Evolutionary conservation across 129 eudicot genomes (phyloP).

Genomic region (sunflower (Helianthus annuus)): DNA sequence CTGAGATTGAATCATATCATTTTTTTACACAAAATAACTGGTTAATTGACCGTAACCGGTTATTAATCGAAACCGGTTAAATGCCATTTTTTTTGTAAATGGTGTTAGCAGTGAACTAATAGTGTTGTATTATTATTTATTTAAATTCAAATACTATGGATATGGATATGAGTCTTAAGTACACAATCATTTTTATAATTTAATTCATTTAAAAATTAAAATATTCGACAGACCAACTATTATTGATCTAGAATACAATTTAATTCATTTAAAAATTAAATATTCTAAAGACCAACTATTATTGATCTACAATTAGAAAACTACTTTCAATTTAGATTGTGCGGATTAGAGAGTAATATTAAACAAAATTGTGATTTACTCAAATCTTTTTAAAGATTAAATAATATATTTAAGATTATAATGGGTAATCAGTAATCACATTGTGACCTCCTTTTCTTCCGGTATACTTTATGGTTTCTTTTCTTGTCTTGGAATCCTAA

Average conservation of each 20-base stretch:
- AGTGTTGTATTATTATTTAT: not conserved
- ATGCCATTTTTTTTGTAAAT: too few species aligned
- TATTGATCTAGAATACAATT: not conserved
- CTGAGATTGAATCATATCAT: too few species aligned
- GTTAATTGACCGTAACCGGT: too few species aligned
- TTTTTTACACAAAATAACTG: too few species aligned
- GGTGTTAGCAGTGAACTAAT: not conserved
- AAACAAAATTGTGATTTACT: not conserved
- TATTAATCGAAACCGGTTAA: too few species aligned
- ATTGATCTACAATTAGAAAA: not conserved
- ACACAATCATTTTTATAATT: not conserved
- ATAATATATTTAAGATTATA: not conserved
- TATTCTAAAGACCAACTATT: not conserved
- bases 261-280: not conserved
- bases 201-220: too few species aligned
- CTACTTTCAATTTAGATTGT: not conserved
- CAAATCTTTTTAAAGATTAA: not conserved
- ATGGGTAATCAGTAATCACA: not conserved
- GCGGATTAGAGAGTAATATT: not conserved
- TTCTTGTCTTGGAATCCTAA: constrained; percentile 21
- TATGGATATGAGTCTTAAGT: not conserved
- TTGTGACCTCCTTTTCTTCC: constrained; percentile 4
- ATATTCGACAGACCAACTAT: not conserved
- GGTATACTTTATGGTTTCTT: not conserved
- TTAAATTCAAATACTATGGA: too few species aligned